Percentiles rank a stretch among this genome's conserved stretches.
Evolutionary conservation across 2,329 filamentous ascomycete species (phyloP).

Genomic region (Botrytis paeoniae): DNA sequence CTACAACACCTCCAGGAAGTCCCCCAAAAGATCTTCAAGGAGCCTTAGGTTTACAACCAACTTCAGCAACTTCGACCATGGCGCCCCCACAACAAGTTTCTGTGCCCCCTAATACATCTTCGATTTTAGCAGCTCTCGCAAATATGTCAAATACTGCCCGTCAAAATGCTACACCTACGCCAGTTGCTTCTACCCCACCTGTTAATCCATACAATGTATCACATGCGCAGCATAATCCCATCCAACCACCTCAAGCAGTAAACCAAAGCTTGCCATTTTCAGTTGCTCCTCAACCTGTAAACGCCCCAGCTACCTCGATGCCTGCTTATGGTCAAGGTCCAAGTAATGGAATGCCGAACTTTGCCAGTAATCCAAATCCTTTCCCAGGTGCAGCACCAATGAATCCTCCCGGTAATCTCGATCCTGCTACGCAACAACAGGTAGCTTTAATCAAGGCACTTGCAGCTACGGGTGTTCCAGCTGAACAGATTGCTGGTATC

Average conservation of each 20-base stretch:
- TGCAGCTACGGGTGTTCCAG: conserved; percentile 69
- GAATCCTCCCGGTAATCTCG: conserved; percentile 42
- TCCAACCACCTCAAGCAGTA: conserved; percentile 36
- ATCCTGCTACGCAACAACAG: conserved; percentile 62
- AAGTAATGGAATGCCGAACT: conserved; percentile 42
- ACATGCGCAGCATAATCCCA: conserved; percentile 44
- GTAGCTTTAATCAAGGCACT: conserved; percentile 73
- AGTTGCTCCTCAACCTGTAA: conserved; percentile 56
- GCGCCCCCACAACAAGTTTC: conserved; percentile 45
- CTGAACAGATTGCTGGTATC: conserved; percentile 66
- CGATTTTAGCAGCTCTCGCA: conserved; percentile 75
- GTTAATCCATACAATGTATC: conserved; percentile 44
- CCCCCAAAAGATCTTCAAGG: conserved; percentile 41
- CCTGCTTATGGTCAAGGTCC: conserved; percentile 34
- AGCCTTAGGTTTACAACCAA: conserved; percentile 39
- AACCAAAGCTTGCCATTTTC: conserved; percentile 37
- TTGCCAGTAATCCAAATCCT: conserved; percentile 40
- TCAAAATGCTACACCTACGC: conserved; percentile 55
- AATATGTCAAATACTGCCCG: conserved; percentile 62
- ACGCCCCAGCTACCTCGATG: conserved; percentile 44
- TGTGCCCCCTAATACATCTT: conserved; percentile 53
- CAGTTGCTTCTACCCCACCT: conserved; percentile 35
- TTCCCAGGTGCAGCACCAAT: conserved; percentile 40
- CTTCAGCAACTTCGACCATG: conserved; percentile 41
- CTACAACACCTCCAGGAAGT: conserved; percentile 69